phyloP scores from a whole-genome alignment of 257 asterid species.

The Anisodus acutangulus region DNA sequence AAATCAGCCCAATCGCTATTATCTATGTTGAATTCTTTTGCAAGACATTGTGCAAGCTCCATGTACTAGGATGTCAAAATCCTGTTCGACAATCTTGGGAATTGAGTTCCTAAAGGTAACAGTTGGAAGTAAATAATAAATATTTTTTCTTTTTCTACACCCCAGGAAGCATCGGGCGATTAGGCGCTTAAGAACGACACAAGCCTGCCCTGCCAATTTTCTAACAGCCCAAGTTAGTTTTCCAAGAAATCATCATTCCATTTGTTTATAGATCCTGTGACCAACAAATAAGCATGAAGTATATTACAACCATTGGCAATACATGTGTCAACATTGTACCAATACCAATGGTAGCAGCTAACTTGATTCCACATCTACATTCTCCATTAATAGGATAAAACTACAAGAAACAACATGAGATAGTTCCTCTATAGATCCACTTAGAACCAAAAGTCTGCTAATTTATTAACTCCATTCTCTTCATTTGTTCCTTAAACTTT shows the following conservation, averaged over 20 bases:
- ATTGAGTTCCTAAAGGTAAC: background rate
- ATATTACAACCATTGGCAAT: background rate
- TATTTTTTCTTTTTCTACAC: background rate
- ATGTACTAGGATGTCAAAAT: background rate
- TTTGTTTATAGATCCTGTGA: background rate
- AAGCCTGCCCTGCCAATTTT: background rate
- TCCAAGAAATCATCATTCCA: background rate
- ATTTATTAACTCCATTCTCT: background rate
- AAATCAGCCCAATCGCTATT: background rate
- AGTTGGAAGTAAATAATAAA: background rate
- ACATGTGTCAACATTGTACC: background rate
- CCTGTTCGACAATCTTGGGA: background rate
- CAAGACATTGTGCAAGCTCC: background rate
- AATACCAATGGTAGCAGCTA: background rate
- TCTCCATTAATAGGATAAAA: slow-evolving; percentile 2
- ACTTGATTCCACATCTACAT: background rate
- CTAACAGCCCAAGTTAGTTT: background rate
- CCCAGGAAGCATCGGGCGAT: background rate
- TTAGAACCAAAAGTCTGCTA: background rate
- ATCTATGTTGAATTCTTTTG: background rate
- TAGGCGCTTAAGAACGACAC: background rate
- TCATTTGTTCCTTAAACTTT: background rate
- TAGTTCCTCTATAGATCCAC: slow-evolving; percentile 6
- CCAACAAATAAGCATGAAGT: background rate
- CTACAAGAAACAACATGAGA: background rate